These are phyloP conservation scores for Paramarasmius palmivorus DNA, from an alignment of 1,284 basidiomycete species.

Conservation along the genomic window DNA sequence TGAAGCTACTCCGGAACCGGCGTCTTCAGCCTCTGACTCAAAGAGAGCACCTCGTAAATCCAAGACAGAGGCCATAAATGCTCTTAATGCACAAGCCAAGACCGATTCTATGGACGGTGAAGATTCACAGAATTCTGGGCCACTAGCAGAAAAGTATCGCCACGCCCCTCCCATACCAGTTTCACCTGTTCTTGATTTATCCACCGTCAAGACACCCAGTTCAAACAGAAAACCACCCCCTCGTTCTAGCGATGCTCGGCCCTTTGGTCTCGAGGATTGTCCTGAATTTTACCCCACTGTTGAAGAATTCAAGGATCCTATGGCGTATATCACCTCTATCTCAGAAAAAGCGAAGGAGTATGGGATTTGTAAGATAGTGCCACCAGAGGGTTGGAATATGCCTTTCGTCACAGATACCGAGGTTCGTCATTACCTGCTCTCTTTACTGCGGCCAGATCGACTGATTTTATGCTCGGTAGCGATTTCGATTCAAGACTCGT, in stretches of 20 bases:
- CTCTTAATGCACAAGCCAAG: conserved; percentile 66
- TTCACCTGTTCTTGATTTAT: conserved; percentile 62
- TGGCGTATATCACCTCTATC: conserved; percentile 91
- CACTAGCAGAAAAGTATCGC: conserved; percentile 47
- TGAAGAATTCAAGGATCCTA: conserved; percentile 95
- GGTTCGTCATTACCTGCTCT: conserved; percentile 44
- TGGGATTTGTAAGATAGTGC: conserved; percentile 97
- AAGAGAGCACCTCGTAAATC: conserved; percentile 82
- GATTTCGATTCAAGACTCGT: conserved; percentile 93
- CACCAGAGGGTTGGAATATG: conserved; percentile 93
- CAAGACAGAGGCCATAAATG: conserved; percentile 80
- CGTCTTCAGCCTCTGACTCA: conserved; percentile 38
- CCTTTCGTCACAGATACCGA: conserved; percentile 96
- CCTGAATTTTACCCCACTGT: conserved; percentile 86
- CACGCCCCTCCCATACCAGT: conserved; percentile 59
- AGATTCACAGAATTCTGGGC: conserved; percentile 40
- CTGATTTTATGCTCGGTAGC: conserved; percentile 44
- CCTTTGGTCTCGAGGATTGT: conserved; percentile 89
- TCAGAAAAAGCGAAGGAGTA: conserved; percentile 74
- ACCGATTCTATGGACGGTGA: conserved; percentile 52
- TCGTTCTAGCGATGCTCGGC: conserved; percentile 44
- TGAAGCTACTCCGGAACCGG: conserved; percentile 25
- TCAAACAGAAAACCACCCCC: conserved; percentile 36
- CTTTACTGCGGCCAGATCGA: conserved; percentile 28
- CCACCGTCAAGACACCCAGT: conserved; percentile 66